Conservation (phyloP, 2,329 filamentous ascomycete species). For the Cladosporium sp. region DNA sequence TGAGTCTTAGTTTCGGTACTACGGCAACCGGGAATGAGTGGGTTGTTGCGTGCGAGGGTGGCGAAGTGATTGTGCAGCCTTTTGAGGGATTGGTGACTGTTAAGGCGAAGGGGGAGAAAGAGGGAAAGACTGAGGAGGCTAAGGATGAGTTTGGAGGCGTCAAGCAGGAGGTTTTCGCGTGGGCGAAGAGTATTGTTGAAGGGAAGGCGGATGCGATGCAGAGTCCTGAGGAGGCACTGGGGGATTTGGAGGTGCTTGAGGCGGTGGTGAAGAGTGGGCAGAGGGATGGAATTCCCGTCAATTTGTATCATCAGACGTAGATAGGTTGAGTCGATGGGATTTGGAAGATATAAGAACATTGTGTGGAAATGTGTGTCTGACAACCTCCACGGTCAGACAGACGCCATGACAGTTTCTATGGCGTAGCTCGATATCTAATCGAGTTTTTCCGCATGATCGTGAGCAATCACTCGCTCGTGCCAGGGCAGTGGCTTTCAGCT, state of each 20-base stretch:
- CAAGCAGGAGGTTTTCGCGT: conserved; percentile 57
- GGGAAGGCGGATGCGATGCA: conserved; percentile 51
- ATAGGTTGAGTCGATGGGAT: neutral
- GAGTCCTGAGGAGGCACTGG: conserved; percentile 55
- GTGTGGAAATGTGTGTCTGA: no score
- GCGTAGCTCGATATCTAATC: neutral
- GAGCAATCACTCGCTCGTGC: no score
- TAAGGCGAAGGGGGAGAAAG: conserved; percentile 21
- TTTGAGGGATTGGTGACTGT: conserved; percentile 32
- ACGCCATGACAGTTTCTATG: no score
- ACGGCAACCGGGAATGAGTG: conserved; percentile 53
- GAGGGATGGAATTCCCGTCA: conserved; percentile 32
- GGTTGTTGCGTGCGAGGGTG: conserved; percentile 55
- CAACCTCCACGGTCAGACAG: no score
- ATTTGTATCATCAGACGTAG: conserved; percentile 23
- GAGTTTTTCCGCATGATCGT: no score
- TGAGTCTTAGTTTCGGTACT: conserved; percentile 56
- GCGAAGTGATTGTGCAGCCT: conserved; percentile 45
- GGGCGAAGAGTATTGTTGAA: conserved; percentile 50
- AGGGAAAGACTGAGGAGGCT: conserved; percentile 37
- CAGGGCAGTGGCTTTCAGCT: no score
- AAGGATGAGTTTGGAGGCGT: conserved; percentile 51
- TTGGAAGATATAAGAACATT: no score
- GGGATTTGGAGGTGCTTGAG: conserved; percentile 57
- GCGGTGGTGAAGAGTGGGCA: conserved; percentile 40